Evolutionary conservation across 2,329 filamentous ascomycete genomes (phyloP).

Genomic region (Pseudogymnoascus pannorum): DNA sequence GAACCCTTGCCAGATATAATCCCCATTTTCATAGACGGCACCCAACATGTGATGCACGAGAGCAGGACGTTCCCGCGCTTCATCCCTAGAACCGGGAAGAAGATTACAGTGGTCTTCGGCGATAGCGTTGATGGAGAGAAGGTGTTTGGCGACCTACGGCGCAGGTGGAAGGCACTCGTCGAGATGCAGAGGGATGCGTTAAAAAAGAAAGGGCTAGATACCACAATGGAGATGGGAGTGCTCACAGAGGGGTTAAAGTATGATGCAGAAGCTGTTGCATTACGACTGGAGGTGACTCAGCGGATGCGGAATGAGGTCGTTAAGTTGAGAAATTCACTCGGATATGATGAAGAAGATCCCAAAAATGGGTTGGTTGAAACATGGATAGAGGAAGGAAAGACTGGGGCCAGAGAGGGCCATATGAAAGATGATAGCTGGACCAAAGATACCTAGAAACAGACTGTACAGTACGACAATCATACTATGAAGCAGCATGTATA

Average conservation of each 20-base stretch:
- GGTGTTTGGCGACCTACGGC: slow-evolving; percentile 70
- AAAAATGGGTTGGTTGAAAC: slow-evolving; percentile 72
- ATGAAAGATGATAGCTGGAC: slow-evolving; percentile 53
- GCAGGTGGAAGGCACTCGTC: slow-evolving; percentile 64
- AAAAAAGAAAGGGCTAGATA: slow-evolving; percentile 25
- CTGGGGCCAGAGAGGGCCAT: slow-evolving; percentile 44
- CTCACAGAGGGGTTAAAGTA: slow-evolving; percentile 59
- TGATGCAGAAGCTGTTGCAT: slow-evolving; percentile 64
- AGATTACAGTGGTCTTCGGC: slow-evolving; percentile 69
- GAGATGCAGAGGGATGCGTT: slow-evolving; percentile 40
- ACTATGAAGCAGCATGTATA: background rate
- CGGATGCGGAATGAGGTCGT: slow-evolving; percentile 73
- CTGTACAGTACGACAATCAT: background rate
- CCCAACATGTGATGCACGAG: slow-evolving; percentile 83
- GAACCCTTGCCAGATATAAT: slow-evolving; percentile 82
- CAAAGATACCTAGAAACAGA: slow-evolving; percentile 35
- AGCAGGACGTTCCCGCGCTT: slow-evolving; percentile 71
- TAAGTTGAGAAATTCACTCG: slow-evolving; percentile 64
- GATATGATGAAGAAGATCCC: slow-evolving; percentile 69
- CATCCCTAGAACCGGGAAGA: slow-evolving; percentile 65
- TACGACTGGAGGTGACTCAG: slow-evolving; percentile 73
- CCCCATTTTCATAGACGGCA: slow-evolving; percentile 90
- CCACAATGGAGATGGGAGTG: slow-evolving; percentile 44
- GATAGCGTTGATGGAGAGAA: slow-evolving; percentile 65
- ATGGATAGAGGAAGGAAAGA: slow-evolving; percentile 57